Conservation (phyloP, 2,329 filamentous ascomycete genomes). For the Aspergillus amoenus region DNA sequence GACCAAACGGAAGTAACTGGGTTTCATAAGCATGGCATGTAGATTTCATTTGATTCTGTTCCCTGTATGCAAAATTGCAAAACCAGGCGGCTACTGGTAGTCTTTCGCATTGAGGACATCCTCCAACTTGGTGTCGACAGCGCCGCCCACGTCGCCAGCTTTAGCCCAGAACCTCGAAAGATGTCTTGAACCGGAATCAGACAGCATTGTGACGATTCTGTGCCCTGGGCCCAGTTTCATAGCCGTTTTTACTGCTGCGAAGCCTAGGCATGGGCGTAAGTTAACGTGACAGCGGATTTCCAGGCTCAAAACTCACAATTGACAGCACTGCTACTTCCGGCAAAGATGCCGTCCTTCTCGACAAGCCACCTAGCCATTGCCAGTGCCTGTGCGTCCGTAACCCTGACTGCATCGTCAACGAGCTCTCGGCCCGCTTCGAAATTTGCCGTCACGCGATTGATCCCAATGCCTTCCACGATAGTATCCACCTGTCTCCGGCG, state of each 20-base stretch:
- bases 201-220: slow-evolving; percentile 49
- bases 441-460: slow-evolving; percentile 92
- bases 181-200: slow-evolving; percentile 52
- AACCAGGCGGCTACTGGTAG: slow-evolving; percentile 19
- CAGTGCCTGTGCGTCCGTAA: slow-evolving; percentile 85
- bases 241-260: slow-evolving; percentile 49
- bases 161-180: slow-evolving; percentile 54
- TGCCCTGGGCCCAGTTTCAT: slow-evolving; percentile 49
- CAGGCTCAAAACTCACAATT: slow-evolving; percentile 63
- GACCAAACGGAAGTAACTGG: background rate
- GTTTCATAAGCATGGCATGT: background rate
- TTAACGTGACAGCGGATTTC: background rate
- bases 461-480: slow-evolving; percentile 92
- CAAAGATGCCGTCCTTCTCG: slow-evolving; percentile 91
- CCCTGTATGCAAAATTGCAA: background rate
- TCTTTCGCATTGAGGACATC: slow-evolving; percentile 45
- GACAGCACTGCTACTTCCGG: slow-evolving; percentile 93
- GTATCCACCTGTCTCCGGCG: slow-evolving; percentile 89
- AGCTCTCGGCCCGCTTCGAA: slow-evolving; percentile 84
- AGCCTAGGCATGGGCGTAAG: slow-evolving; percentile 35
- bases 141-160: slow-evolving; percentile 48
- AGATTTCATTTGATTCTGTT: background rate
- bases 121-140: slow-evolving; percentile 45
- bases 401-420: slow-evolving; percentile 84
- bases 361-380: slow-evolving; percentile 96